Conservation (phyloP, 2,329 filamentous ascomycete species). For the Chrysosporium queenslandicum region DNA sequence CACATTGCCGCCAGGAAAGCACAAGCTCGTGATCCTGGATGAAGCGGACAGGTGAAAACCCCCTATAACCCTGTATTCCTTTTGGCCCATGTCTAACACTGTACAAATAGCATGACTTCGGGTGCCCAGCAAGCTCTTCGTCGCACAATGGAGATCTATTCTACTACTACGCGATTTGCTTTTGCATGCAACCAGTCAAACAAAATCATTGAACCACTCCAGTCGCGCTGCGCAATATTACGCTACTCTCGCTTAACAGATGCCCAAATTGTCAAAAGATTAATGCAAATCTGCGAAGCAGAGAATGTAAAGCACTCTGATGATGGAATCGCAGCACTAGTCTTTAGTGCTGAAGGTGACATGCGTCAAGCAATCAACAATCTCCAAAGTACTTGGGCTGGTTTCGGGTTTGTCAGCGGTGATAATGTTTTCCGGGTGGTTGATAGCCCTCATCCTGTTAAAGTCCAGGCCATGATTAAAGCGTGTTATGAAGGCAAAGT, state of each 20-base stretch:
- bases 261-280: constrained; percentile 76
- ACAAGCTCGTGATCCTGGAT: constrained; percentile 95
- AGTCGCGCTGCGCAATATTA: constrained; percentile 91
- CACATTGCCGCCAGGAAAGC: constrained; percentile 76
- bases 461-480: constrained; percentile 97
- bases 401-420: constrained; percentile 92
- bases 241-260: constrained; percentile 89
- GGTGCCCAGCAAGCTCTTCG: constrained; percentile 91
- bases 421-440: constrained; percentile 98
- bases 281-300: constrained; percentile 85
- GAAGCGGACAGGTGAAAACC: constrained; percentile 67
- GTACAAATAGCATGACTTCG: constrained; percentile 65
- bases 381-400: constrained; percentile 81
- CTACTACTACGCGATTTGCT: constrained; percentile 87
- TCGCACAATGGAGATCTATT: constrained; percentile 98
- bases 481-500: constrained; percentile 88
- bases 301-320: constrained; percentile 86
- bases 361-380: constrained; percentile 99
- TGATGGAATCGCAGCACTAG: constrained; percentile 86
- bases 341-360: constrained; percentile 94
- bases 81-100: not conserved
- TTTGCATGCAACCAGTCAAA: constrained; percentile 98
- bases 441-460: constrained; percentile 92
- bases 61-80: not conserved
- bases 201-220: constrained; percentile 98